phyloP scores from a whole-genome alignment of 805 yeast species.

The Metschnikowia gruessii region DNA sequence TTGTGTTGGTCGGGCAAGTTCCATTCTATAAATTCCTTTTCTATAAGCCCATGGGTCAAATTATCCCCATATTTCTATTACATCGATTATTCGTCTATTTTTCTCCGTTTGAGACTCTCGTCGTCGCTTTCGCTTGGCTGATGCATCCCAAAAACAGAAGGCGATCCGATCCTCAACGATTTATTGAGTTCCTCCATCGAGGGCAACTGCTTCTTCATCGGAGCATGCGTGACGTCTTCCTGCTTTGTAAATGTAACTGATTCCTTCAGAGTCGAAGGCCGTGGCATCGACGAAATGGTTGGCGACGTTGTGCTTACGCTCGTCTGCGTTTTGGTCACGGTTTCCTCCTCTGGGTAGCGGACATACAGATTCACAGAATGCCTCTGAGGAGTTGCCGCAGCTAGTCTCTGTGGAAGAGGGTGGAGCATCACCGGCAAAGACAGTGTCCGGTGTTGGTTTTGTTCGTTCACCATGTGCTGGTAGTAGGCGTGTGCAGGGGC shows the following conservation, averaged over 20 bases:
- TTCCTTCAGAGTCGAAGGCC: background rate
- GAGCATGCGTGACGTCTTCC: background rate
- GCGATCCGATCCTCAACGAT: slow-evolving; percentile 23
- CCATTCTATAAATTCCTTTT: background rate
- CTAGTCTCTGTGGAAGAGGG: slow-evolving; percentile 13
- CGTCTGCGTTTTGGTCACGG: background rate
- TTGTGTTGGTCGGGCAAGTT: background rate
- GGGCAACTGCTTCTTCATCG: slow-evolving; percentile 27
- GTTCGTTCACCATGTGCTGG: slow-evolving; percentile 17
- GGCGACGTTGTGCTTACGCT: background rate
- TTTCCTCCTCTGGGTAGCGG: slow-evolving; percentile 1
- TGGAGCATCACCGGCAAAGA: slow-evolving; percentile 18
- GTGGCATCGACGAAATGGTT: background rate
- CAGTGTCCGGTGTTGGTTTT: slow-evolving; percentile 15
- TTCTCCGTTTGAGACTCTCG: slow-evolving; percentile 15
- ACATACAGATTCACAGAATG: slow-evolving; percentile 11
- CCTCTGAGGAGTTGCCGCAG: slow-evolving; percentile 13
- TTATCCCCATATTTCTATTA: too few species aligned
- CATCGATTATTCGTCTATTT: slow-evolving; percentile 10
- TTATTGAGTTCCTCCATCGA: slow-evolving; percentile 38
- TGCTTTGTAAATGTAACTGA: background rate
- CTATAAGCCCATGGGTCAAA: background rate
- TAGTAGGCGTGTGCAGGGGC: slow-evolving; percentile 15
- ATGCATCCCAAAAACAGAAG: background rate
- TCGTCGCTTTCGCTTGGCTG: slow-evolving; percentile 7